Evolutionary conservation across 1,139 yeast species (phyloP), one percentile per base, ranked within the genome.

Genomic region (Kodamaea sp.): DNA sequence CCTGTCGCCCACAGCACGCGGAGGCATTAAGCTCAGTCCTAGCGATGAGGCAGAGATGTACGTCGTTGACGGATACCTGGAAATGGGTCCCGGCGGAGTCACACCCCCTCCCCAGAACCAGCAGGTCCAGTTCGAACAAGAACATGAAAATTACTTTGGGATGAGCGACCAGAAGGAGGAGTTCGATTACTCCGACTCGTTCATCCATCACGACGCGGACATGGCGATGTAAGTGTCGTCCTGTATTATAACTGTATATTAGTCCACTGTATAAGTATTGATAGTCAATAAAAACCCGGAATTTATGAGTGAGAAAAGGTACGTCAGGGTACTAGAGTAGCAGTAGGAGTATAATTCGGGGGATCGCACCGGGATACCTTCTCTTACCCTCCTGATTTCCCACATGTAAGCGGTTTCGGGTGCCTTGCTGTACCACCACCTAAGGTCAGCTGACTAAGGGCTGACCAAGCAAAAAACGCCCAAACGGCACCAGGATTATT

Each of bases 91-190:
- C 12, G 39, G 39, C 22, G 47, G 41, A 29, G 39, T 38, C 6
- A 44, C 51, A 16, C 48, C 48, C 5, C 35, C 32, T 27, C 38
- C 32, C 7, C 40, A 33, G 29, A 15, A 11, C 6, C 26, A 31
- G 26, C 35, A 29, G n/a, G 29, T 32, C 10, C 44, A 38, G 33
- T 63, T 51, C 40, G 50, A 44, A 31, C 63, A 55, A 37, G 72
- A 66, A 40, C 73, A 63, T 16, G 72, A 66, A 38, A 61, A 66
- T 43, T 66, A 66, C 41, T 64, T 66, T 45, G 72, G 71, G 6
- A 62, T 61, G 52, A 41, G 31, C 21, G 49, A 43, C 15, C 33
- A 27, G 15, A 18, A 28, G 19, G 36, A 34, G 24, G 39, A 33
- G 28, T 41, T 35, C 15, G 43, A 40, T 26, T 33, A 30, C 22